These are phyloP conservation scores for Pleurotus ostreatus DNA, from an alignment of 768 basidiomycete genomes.

Conservation along the genomic window DNA sequence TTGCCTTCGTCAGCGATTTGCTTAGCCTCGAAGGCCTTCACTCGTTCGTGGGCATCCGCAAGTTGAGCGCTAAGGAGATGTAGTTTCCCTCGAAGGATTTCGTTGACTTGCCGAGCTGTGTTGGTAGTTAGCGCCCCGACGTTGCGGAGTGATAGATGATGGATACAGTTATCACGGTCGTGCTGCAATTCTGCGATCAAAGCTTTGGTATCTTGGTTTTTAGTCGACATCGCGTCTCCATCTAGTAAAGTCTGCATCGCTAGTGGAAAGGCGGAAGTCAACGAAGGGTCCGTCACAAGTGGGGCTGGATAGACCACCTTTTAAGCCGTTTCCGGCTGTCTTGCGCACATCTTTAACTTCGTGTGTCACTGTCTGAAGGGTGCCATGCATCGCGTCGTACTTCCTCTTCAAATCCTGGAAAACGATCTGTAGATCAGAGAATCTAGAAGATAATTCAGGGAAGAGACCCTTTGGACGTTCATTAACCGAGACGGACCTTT, in stretches of 20 bases:
- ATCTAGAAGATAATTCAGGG: neutral
- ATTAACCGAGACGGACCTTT: neutral
- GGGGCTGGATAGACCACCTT: conserved; percentile 1
- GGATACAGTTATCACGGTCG: conserved; percentile 6
- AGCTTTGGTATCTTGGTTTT: conserved; percentile 8
- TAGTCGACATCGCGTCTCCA: neutral
- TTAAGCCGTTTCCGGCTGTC: neutral
- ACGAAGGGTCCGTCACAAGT: neutral
- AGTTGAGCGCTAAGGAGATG: conserved; percentile 7
- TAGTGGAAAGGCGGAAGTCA: neutral
- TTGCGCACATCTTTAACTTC: neutral
- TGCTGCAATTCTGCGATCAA: conserved; percentile 8
- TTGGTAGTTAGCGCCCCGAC: neutral
- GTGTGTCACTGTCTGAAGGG: neutral
- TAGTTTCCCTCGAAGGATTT: conserved; percentile 10
- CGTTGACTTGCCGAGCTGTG: conserved; percentile 12
- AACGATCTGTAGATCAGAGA: conserved; percentile 1
- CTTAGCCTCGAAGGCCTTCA: conserved; percentile 10
- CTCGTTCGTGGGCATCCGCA: conserved; percentile 10
- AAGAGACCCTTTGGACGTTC: neutral
- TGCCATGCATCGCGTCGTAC: neutral
- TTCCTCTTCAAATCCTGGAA: conserved; percentile 8
- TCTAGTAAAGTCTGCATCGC: conserved; percentile 7
- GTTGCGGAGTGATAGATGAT: neutral
- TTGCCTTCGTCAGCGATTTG: conserved; percentile 5